Evolutionary conservation across 2,329 filamentous ascomycete species (phyloP).

Genomic region (Lizonia empirigonia): DNA sequence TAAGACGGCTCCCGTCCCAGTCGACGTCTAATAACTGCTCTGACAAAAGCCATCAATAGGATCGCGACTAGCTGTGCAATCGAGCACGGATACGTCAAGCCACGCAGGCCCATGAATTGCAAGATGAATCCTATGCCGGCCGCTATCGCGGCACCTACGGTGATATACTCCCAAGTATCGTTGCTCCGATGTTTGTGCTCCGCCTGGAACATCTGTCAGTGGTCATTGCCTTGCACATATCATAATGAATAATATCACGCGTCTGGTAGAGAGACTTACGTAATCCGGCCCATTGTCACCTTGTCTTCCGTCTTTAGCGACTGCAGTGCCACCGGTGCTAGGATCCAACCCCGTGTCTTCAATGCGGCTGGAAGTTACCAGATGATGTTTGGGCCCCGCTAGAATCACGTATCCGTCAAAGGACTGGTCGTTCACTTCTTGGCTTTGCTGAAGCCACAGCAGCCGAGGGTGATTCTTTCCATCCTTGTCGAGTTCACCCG

Average conservation of each 20-base stretch:
- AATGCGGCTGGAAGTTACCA: not conserved
- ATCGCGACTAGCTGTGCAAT: slow-evolving; percentile 1
- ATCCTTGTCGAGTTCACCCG: too few species aligned
- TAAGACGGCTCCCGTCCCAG: not conserved
- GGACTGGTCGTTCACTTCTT: slow-evolving; percentile 2
- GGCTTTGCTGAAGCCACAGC: not conserved
- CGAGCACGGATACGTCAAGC: not conserved
- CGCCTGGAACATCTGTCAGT: not conserved
- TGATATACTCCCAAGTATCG: not conserved
- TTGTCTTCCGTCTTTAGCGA: too few species aligned
- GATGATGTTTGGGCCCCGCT: not conserved
- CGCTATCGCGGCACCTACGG: not conserved
- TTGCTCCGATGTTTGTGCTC: not conserved
- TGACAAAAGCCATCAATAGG: not conserved
- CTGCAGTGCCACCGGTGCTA: too few species aligned
- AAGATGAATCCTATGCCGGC: not conserved
- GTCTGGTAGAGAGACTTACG: too few species aligned
- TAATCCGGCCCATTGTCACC: too few species aligned
- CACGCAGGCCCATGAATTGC: slow-evolving; percentile 2
- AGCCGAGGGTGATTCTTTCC: not conserved
- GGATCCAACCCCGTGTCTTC: too few species aligned
- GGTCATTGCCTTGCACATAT: too few species aligned
- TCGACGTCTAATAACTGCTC: not conserved
- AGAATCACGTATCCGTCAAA: slow-evolving; percentile 2
- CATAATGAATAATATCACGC: too few species aligned